Base-by-base conservation (phyloP, 371 early-diverging fungal genomes). In the Coemansia sp. region DNA sequence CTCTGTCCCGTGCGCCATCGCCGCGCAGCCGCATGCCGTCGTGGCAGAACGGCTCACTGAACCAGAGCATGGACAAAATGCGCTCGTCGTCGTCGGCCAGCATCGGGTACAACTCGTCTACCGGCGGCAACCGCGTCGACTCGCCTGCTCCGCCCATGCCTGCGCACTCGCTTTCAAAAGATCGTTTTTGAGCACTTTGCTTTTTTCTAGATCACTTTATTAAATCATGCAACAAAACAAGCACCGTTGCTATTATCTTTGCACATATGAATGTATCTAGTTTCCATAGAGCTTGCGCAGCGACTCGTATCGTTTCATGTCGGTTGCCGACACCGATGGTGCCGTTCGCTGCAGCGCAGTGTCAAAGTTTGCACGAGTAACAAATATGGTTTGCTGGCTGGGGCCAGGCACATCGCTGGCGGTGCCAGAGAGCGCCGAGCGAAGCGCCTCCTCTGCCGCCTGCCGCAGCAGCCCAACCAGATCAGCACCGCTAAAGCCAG, bases 401-500 rank as follows among this genome's bases (percentile, higher is more conserved):
- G 42, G 16, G 42, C 53, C 22, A 18, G 8, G 31, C n/a, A 6
- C 21, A 61, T 45, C 59, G 11, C 34, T 4, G 29, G 21, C 51
- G 10, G 58, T 18, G 4, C 57, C 45, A 24, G 70, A 71, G 42
- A 91, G 77, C 22, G 84, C 84, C 4, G 82, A 81, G 64, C 93
- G 81, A 57, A 98, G 77, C 0, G 97, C 92, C 4, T 90, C 82
- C 39, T 94, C 92, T 2, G 92, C 90, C 31, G 95, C 93, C 78
- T 96, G 96, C 59, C 95, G 85, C 8, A 96, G 89, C 53, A 98
- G 81, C 0, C 94, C 88, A 0, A 94, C 90, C 64, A 99, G 80
- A 86, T 99, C 99, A 8, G 99, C 99, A 68, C 99, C 99, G 72
- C 93, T 91, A 63, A 80, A 80, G n/a, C 73, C 70, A 13, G 64